Evolutionary conservation across 345 rosid species (phyloP), one percentile per base, ranked within the genome.

Genomic region (Citrus inodora): DNA sequence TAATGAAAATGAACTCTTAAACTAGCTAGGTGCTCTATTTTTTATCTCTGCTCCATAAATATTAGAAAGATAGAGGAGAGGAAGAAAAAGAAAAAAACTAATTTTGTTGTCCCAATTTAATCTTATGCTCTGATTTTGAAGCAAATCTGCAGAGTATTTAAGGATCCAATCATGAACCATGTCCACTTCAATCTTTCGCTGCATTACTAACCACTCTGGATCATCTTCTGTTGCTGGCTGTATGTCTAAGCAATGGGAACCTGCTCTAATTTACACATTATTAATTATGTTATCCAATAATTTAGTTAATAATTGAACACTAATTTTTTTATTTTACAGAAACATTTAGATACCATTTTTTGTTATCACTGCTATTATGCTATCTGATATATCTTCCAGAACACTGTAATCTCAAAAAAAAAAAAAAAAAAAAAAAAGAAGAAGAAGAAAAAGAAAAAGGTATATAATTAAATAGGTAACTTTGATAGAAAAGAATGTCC

Each of bases 181-280:
- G 27, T 79, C 68, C 11, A 79, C 14, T 75, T 79, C 80, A 71
- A 14, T 48, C 16, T 28, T 70, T 59, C 77, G 58, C 55, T 70
- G 79, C 35, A 7, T 3, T 1, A 56, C 79, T 28, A 82, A n/a
- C 77, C 85, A 75, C 0, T 75, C 67, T 5, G 85, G 85, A 33
- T 82, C 85, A 42, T 40, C 24, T n/a, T 37, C 7, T 7, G n/a
- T 69, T 21, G 66, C 10, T 0, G 53, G 24, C 51, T 62, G 5
- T 70, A 82, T 9, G 61, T 82, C 85, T 71, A 78, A 5, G 79
- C 85, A 82, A 70, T 82, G 85, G 6, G 85, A 61, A 11, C 79
- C 82, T 82, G 56, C 55, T 67, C 55, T 32, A 67, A 65, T 33
- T 42, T 42, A 42, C 48, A 2, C 48, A 11, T 3, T 10, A 42